A percentile compares a stretch with the other conserved stretches of the same genome.
Evolutionary conservation across 352 stramenopile genomes (phyloP).

Genomic region (Globisporangium acanthophoron): DNA sequence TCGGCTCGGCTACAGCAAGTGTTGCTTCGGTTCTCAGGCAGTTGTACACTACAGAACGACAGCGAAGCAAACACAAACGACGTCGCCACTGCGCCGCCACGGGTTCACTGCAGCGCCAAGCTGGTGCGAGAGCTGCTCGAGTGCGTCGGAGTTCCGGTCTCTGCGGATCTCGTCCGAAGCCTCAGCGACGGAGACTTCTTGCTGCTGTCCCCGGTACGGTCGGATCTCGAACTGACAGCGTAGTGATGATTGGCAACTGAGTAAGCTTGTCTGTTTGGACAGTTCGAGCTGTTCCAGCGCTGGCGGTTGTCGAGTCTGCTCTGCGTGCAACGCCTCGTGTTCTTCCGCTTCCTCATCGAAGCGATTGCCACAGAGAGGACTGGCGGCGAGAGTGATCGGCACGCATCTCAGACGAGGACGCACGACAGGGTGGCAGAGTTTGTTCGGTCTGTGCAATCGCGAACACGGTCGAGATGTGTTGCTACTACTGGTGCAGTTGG

Average conservation of each 20-base stretch:
- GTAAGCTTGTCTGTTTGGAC: neutral
- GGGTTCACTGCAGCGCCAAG: slow-evolving; percentile 2
- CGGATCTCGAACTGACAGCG: neutral
- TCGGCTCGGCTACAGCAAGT: slow-evolving; percentile 31
- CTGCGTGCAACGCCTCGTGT: slow-evolving; percentile 45
- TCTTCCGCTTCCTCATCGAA: slow-evolving; percentile 47
- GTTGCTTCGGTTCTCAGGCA: slow-evolving; percentile 28
- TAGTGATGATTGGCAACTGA: neutral
- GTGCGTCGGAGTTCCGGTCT: slow-evolving; percentile 7
- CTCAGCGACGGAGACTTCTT: slow-evolving; percentile 17
- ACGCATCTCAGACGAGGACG: neutral
- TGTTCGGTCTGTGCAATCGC: slow-evolving; percentile 4
- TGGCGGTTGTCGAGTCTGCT: slow-evolving; percentile 42
- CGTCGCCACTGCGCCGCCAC: neutral
- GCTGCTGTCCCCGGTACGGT: slow-evolving; percentile 27
- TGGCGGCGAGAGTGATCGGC: neutral
- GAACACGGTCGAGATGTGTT: neutral
- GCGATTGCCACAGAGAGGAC: slow-evolving; percentile 21
- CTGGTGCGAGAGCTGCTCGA: slow-evolving; percentile 12
- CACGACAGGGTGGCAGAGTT: neutral
- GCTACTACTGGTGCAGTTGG: too few relatives aligned
- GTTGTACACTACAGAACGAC: neutral
- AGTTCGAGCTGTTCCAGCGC: slow-evolving; percentile 33
- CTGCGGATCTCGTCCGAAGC: neutral
- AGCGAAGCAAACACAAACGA: neutral